These are phyloP conservation scores for Corymbia citriodora DNA, from an alignment of 441 rosid species.

Conservation along the genomic window DNA sequence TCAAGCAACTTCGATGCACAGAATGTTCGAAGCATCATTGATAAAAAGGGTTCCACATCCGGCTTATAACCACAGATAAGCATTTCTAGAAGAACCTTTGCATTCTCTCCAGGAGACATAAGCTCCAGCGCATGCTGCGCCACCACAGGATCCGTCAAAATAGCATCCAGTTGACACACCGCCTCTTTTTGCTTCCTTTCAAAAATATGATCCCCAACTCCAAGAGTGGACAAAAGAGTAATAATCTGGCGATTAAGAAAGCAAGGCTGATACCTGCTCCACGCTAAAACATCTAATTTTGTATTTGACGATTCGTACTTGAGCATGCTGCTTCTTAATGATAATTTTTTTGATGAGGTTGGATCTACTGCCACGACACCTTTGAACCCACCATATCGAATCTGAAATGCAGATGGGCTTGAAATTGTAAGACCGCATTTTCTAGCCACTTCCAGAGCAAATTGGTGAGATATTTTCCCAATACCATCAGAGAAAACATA, in stretches of 20 bases:
- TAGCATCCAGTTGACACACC: constrained; percentile 45
- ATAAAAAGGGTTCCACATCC: constrained; percentile 63
- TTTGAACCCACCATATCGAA: constrained; percentile 77
- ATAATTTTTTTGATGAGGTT: constrained; percentile 32
- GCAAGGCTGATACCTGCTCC: constrained; percentile 52
- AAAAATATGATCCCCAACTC: constrained; percentile 43
- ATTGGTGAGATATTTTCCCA: constrained; percentile 46
- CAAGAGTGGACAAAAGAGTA: constrained; percentile 52
- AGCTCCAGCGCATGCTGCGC: constrained; percentile 58
- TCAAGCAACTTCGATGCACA: constrained; percentile 66
- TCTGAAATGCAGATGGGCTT: constrained; percentile 76
- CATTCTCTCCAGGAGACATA: constrained; percentile 57
- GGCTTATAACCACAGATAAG: constrained; percentile 64
- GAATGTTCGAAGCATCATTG: constrained; percentile 78
- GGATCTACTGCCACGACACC: constrained; percentile 70
- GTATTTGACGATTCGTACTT: constrained; percentile 52
- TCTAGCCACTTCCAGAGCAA: constrained; percentile 36
- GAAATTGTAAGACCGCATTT: constrained; percentile 24
- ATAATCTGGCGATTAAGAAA: constrained; percentile 53
- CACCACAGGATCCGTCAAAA: constrained; percentile 37
- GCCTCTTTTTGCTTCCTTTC: constrained; percentile 55
- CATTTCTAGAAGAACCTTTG: constrained; percentile 50
- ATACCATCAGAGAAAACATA: constrained; percentile 71
- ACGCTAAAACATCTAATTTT: constrained; percentile 44
- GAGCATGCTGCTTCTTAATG: constrained; percentile 63